Conservation (phyloP, 805 yeast species). For the Saitoella complicata region DNA sequence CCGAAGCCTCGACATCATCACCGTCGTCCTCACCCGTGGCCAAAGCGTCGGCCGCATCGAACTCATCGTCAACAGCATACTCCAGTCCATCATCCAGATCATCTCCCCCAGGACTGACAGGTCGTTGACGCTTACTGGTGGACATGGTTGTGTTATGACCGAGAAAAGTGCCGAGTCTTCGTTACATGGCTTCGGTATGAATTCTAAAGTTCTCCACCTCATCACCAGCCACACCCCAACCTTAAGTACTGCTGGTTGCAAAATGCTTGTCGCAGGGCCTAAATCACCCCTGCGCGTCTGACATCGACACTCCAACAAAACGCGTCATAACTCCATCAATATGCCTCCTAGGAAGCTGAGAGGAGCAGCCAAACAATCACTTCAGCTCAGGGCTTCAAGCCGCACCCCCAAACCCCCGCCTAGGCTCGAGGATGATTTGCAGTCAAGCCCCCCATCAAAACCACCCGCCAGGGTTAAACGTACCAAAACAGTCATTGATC, state of each 20-base stretch:
- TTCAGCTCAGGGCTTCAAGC: no score
- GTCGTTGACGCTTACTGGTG: background rate
- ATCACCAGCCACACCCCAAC: slow-evolving; percentile 2
- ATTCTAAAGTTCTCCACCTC: slow-evolving; percentile 1
- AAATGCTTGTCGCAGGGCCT: no score
- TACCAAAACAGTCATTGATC: no score
- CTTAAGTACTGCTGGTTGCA: background rate
- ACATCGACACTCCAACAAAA: no score
- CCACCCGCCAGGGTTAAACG: no score
- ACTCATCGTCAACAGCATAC: slow-evolving; percentile 7
- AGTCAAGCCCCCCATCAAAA: no score
- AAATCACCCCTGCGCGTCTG: no score
- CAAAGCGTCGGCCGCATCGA: background rate
- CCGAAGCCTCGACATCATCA: slow-evolving; percentile 1
- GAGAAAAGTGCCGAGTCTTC: background rate
- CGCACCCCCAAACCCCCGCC: no score
- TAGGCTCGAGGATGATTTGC: no score
- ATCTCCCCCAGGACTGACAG: slow-evolving; percentile 3
- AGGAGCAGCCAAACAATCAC: no score
- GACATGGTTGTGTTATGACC: background rate
- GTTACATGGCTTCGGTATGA: background rate
- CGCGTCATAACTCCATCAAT: no score
- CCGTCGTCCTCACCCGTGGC: background rate
- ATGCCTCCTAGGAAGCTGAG: no score
- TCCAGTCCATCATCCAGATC: slow-evolving; percentile 12